A percentile compares a stretch with the other conserved stretches of the same genome.
These are phyloP conservation scores for Capsicum chinense DNA, from an alignment of 257 asterid genomes.

Conservation along the genomic window DNA sequence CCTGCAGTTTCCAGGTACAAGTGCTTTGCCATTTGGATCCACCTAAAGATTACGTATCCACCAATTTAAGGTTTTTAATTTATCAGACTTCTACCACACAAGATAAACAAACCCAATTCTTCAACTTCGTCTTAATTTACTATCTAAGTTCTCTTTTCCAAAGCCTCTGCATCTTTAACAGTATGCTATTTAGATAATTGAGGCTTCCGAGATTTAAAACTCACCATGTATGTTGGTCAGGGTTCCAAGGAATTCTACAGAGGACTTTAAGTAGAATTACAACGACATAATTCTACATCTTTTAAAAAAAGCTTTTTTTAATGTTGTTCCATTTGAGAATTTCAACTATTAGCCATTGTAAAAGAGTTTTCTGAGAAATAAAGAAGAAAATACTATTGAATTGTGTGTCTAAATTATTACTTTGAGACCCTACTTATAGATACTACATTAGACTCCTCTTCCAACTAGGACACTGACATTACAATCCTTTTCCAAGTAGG, in stretches of 20 bases:
- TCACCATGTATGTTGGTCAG: neutral
- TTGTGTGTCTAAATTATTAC: too few relatives aligned
- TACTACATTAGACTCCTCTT: too few relatives aligned
- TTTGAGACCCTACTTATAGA: too few relatives aligned
- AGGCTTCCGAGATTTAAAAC: neutral
- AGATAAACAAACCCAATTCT: neutral
- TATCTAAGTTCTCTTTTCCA: neutral
- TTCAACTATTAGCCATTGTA: neutral
- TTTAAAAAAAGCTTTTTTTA: neutral
- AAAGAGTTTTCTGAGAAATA: neutral
- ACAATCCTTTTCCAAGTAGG: too few relatives aligned
- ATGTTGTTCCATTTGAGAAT: neutral
- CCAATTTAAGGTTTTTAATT: neutral
- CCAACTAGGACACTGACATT: too few relatives aligned
- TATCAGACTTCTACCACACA: neutral
- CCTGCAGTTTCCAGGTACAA: neutral
- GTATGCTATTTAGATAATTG: constrained; percentile 5
- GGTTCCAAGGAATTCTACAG: neutral
- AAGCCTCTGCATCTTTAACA: neutral
- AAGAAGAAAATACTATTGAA: neutral
- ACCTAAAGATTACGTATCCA: neutral
- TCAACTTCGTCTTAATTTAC: constrained; percentile 1
- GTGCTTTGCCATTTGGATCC: neutral
- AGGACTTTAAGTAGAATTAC: neutral
- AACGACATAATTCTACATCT: neutral